Evolutionary conservation across 805 yeast species (phyloP).

Genomic region (Spathaspora passalidarum): DNA sequence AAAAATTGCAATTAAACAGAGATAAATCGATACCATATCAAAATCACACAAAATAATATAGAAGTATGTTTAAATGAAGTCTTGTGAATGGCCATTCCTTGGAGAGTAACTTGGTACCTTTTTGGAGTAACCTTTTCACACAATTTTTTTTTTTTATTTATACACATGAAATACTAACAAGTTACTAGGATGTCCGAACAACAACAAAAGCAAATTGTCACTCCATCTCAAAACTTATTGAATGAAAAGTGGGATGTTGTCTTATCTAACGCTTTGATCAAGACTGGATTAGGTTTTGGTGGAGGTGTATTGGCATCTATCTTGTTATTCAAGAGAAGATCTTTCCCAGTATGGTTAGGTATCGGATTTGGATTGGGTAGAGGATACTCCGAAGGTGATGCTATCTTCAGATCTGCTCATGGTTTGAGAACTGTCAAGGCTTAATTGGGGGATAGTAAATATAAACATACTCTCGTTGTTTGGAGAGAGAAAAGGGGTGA

Average conservation of each 20-base stretch:
- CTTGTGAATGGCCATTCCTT: neutral
- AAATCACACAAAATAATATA: neutral
- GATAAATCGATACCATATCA: neutral
- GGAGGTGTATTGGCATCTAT: slow-evolving; percentile 94
- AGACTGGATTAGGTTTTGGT: slow-evolving; percentile 95
- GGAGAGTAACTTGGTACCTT: neutral
- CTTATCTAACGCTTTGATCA: slow-evolving; percentile 87
- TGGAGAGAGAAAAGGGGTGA: neutral
- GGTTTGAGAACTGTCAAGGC: slow-evolving; percentile 76
- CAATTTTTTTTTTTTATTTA: too few species aligned
- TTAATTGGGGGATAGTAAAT: slow-evolving; percentile 21
- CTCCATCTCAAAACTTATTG: slow-evolving; percentile 55
- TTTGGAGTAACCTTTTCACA: neutral
- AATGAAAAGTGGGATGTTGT: slow-evolving; percentile 93
- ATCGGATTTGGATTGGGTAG: slow-evolving; percentile 97
- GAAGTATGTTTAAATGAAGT: neutral
- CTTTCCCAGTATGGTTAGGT: slow-evolving; percentile 98
- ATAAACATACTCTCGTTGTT: neutral
- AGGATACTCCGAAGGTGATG: slow-evolving; percentile 98
- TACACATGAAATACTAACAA: too few species aligned
- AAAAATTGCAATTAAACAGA: neutral
- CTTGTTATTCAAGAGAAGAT: slow-evolving; percentile 84
- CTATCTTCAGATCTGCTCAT: slow-evolving; percentile 80
- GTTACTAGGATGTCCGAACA: slow-evolving; percentile 4
- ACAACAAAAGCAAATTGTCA: slow-evolving; percentile 16